phyloP scores from a whole-genome alignment of 805 yeast species.

The Teunomyces cretensis region DNA sequence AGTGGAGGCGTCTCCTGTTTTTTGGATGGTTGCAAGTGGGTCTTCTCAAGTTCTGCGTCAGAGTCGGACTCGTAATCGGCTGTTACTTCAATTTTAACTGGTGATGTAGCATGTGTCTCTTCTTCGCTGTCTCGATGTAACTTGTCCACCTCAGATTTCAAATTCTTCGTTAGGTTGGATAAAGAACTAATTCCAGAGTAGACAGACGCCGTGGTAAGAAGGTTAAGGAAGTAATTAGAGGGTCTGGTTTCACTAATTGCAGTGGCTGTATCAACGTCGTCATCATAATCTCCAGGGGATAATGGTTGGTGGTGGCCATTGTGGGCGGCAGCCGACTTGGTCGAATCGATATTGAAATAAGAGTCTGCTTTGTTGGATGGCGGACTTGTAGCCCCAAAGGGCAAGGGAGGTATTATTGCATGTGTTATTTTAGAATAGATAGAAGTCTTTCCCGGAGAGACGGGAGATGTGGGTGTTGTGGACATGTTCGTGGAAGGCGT shows the following conservation, averaged over 20 bases:
- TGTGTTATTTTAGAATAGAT: constrained; percentile 4
- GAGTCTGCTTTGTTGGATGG: not conserved
- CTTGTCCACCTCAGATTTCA: constrained; percentile 2
- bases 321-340: not conserved
- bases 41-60: not conserved
- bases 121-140: not conserved
- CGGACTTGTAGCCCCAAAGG: not conserved
- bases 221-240: constrained; percentile 25
- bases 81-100: not conserved
- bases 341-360: not conserved
- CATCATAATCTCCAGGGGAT: constrained; percentile 23
- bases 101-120: not conserved
- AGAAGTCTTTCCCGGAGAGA: not conserved
- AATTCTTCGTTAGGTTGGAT: not conserved
- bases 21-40: too few relatives aligned
- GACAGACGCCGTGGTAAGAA: constrained; percentile 31
- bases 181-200: constrained; percentile 23
- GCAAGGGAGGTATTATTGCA: not conserved
- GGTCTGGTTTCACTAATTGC: constrained; percentile 22
- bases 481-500: not conserved
- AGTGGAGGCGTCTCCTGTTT: not conserved
- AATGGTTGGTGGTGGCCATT: not conserved
- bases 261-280: constrained; percentile 30
- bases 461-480: not conserved
- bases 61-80: constrained; percentile 7